phyloP scores from a whole-genome alignment of 2,329 filamentous ascomycete genomes.

The Diaporthe sp. region DNA sequence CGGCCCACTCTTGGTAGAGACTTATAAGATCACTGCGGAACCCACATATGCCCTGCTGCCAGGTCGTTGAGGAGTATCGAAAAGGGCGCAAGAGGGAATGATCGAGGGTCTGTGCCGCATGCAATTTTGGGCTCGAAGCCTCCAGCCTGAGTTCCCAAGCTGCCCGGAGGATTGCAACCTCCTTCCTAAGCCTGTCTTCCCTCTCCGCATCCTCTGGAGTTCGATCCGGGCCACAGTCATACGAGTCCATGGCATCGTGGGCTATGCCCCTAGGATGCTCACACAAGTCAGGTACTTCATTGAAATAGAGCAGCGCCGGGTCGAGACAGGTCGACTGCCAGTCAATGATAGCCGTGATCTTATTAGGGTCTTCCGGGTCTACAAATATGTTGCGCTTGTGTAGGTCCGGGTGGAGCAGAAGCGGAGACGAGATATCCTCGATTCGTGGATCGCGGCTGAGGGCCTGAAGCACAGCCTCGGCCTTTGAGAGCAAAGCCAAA shows the following conservation, averaged over 20 bases:
- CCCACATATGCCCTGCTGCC: background rate
- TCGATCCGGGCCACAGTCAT: background rate
- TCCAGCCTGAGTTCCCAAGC: background rate
- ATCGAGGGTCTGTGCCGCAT: background rate
- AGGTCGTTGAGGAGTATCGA: background rate
- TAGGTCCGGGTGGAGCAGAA: background rate
- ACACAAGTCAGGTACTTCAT: background rate
- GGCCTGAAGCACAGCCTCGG: background rate
- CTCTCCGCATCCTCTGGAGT: background rate
- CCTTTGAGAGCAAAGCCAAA: background rate
- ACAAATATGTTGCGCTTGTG: slow-evolving; percentile 5
- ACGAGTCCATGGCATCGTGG: background rate
- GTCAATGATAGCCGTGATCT: slow-evolving; percentile 4
- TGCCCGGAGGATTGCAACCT: background rate
- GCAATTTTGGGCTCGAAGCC: background rate
- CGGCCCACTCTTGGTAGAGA: background rate
- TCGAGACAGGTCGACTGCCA: slow-evolving; percentile 5
- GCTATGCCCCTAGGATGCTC: background rate
- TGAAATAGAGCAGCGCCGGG: background rate
- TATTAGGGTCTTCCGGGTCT: background rate
- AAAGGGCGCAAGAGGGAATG: background rate
- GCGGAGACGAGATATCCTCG: background rate
- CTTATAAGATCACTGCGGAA: background rate
- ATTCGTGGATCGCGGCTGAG: background rate
- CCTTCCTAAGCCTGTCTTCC: background rate